Conservation (phyloP, 2,329 filamentous ascomycete genomes). For the Colletotrichum sp. region DNA sequence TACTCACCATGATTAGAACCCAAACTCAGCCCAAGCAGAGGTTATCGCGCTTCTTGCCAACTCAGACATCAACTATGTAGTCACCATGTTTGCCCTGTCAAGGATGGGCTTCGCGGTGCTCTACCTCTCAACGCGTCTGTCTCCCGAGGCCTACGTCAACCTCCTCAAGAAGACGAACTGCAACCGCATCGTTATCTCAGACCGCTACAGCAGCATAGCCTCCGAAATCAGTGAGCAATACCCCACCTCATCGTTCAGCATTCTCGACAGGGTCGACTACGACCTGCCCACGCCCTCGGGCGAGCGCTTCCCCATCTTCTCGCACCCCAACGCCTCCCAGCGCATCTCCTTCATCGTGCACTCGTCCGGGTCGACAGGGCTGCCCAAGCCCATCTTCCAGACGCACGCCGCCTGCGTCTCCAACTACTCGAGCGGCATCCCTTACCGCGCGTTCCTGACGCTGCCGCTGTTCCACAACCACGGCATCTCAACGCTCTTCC, state of each 20-base stretch:
- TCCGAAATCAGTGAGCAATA: slow-evolving; percentile 28
- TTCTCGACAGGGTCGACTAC: slow-evolving; percentile 17
- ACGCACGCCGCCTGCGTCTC: slow-evolving; percentile 51
- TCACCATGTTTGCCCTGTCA: slow-evolving; percentile 56
- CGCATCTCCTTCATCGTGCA: slow-evolving; percentile 34
- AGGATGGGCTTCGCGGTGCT: slow-evolving; percentile 58
- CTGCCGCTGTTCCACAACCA: slow-evolving; percentile 58
- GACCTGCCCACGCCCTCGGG: slow-evolving; percentile 7
- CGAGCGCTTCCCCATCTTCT: slow-evolving; percentile 20
- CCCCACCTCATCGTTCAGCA: slow-evolving; percentile 25
- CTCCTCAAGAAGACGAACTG: slow-evolving; percentile 49
- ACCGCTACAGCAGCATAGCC: slow-evolving; percentile 13
- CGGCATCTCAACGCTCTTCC: slow-evolving; percentile 52
- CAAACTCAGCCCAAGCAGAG: slow-evolving; percentile 26
- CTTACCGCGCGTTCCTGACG: slow-evolving; percentile 47
- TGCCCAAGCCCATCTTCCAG: slow-evolving; percentile 61
- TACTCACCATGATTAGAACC: neutral
- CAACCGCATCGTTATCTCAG: slow-evolving; percentile 22
- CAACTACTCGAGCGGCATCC: slow-evolving; percentile 48
- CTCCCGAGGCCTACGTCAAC: slow-evolving; percentile 52
- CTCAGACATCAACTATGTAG: slow-evolving; percentile 56
- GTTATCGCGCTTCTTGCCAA: slow-evolving; percentile 52
- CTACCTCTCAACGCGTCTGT: slow-evolving; percentile 58
- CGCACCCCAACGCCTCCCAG: slow-evolving; percentile 21
- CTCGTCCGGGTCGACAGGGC: slow-evolving; percentile 54